These are phyloP conservation scores for Chrysanthemum makinoi DNA, from an alignment of 129 eudicot species.

Conservation along the genomic window DNA sequence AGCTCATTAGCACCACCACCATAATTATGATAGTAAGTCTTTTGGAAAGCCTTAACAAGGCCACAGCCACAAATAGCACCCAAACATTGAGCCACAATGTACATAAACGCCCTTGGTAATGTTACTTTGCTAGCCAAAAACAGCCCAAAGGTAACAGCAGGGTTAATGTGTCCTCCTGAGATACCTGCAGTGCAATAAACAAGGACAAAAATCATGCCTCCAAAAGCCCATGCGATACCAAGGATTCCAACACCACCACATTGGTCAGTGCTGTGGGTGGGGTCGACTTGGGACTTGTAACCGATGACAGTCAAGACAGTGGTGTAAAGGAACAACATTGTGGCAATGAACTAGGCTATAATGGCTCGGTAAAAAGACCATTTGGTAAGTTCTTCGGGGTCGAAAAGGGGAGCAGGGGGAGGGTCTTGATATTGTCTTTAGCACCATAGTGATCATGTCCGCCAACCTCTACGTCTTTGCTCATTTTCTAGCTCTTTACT, in stretches of 20 bases:
- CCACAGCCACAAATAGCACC: conserved; percentile 75
- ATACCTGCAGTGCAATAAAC: conserved; percentile 80
- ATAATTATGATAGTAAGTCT: conserved; percentile 38
- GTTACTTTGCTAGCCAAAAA: conserved; percentile 62
- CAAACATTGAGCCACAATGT: conserved; percentile 67
- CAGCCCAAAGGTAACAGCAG: conserved; percentile 66
- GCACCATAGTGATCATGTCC: conserved; percentile 31
- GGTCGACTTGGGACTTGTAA: conserved; percentile 57
- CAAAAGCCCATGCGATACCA: conserved; percentile 85
- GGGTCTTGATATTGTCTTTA: conserved; percentile 71
- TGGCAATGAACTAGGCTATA: conserved; percentile 66
- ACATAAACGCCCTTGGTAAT: conserved; percentile 46
- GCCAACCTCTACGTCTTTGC: conserved; percentile 53
- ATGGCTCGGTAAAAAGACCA: conserved; percentile 72
- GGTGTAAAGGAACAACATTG: conserved; percentile 60
- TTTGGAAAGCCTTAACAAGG: conserved; percentile 60
- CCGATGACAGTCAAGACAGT: conserved; percentile 71
- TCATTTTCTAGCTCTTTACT: conserved; percentile 24
- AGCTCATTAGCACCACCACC: conserved; percentile 63
- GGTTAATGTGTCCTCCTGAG: conserved; percentile 76
- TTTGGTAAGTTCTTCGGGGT: conserved; percentile 51
- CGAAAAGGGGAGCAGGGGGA: conserved; percentile 51
- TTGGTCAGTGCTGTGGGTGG: conserved; percentile 25
- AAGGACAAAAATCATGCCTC: conserved; percentile 77
- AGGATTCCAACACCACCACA: conserved; percentile 77